Evolutionary conservation across 805 yeast genomes (phyloP), one percentile per base, ranked within the genome.

Genomic region (Metschnikowia reukaufii): DNA sequence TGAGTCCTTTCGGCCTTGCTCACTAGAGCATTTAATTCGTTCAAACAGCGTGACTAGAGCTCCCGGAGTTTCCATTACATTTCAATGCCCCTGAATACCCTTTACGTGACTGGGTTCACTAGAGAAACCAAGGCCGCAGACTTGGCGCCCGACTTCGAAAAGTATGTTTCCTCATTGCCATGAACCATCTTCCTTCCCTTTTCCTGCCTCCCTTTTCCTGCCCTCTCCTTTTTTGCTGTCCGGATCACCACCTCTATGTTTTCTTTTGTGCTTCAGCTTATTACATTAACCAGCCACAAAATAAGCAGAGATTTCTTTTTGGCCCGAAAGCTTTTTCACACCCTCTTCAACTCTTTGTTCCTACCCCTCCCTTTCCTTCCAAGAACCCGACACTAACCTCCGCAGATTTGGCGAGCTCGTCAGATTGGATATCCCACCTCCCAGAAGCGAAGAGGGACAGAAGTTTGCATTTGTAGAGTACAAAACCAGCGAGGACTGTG

Each of bases 381-480:
- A 39, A 23, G 39, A 49, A 49, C 27, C 15, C 29, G 33, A 20
- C 42, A 54, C 57, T 42, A 45, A 52, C 47, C 29, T 9, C 37
- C 32, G 21, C 58, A 80, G 84, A 61, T 78, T 56, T 52, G 87
- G 86, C 41, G 74, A 73, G 54, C 67, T 82, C 36, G 78, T 78
- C 41, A 73, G 83, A 64, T 77, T 82, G 42, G 83, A 78, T 52
- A 77, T 82, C 39, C 81, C 85, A 35, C 86, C 86, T 45, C 83
- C 85, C 49, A 76, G 81, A 63, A 70, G 77, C 23, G 76, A 76
- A 46, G 83, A 78, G 54, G 81, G 82, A 34, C 73, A 78, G 50
- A 82, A 81, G 56, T 82, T 72, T 57, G 87, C 85, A 6, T 82
- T 82, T 63, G 86, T 82, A 20, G 84, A 82, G 58, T 82, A 73